These are phyloP conservation scores for Ammopiptanthus mongolicus DNA, from an alignment of 306 rosid genomes.

Conservation along the genomic window DNA sequence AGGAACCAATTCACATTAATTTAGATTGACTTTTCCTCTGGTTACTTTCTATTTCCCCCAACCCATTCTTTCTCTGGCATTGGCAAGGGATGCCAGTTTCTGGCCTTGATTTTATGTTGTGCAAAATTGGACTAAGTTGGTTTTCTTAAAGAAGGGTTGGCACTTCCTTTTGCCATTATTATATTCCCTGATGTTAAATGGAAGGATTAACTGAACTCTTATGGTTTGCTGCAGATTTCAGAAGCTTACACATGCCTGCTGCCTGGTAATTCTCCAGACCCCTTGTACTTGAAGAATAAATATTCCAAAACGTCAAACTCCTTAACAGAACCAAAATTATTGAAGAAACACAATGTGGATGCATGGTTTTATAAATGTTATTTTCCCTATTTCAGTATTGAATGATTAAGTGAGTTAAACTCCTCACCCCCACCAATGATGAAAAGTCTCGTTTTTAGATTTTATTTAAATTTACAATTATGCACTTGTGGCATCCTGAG, in stretches of 20 bases:
- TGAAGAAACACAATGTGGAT: conserved; percentile 15
- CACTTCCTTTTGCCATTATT: neutral
- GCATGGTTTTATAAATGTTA: conserved; percentile 37
- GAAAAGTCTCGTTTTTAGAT: neutral
- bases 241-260: conserved; percentile 61
- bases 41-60: neutral
- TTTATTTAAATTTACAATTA: neutral
- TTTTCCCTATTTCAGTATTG: conserved; percentile 38
- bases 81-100: neutral
- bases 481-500: conserved; percentile 29
- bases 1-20: neutral
- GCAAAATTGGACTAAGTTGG: neutral
- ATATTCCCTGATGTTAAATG: neutral
- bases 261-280: conserved; percentile 43
- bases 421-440: neutral
- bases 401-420: conserved; percentile 12
- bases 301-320: neutral
- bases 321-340: neutral
- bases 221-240: conserved; percentile 58
- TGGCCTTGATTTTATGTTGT: neutral
- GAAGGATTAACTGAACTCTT: conserved; percentile 14
- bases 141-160: neutral
- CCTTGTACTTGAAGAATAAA: neutral
- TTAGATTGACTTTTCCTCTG: neutral
- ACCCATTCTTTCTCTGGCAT: neutral